Evolutionary conservation across 208 protist genomes (phyloP).

Genomic region (Spongospora subterranea): DNA sequence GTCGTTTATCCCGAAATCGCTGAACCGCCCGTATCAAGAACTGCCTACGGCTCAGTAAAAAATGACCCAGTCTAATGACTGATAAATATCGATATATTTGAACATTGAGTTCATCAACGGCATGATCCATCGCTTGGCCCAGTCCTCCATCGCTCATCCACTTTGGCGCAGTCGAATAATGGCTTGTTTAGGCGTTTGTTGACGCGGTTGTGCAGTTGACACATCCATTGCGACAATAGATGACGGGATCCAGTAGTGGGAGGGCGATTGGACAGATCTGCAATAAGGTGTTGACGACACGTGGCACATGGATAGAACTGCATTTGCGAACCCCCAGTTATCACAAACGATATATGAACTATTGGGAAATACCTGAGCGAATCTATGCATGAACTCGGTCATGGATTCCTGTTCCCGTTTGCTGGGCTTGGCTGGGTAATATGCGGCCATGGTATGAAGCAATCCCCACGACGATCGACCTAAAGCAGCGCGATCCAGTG

Average conservation of each 20-base stretch:
- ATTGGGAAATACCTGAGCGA: constrained; percentile 49
- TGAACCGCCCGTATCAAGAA: too few relatives aligned
- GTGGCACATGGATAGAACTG: constrained; percentile 67
- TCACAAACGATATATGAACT: not conserved
- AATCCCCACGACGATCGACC: constrained; percentile 66
- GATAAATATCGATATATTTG: too few relatives aligned
- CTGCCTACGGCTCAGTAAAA: too few relatives aligned
- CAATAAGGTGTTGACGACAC: constrained; percentile 63
- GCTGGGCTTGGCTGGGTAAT: constrained; percentile 65
- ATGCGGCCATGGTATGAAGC: constrained; percentile 67
- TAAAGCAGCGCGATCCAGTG: constrained; percentile 43
- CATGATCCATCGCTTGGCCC: constrained; percentile 29
- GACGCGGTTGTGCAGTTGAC: constrained; percentile 66
- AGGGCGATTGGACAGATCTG: constrained; percentile 40
- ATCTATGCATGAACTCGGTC: constrained; percentile 59
- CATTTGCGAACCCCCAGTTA: not conserved
- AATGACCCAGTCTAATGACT: too few relatives aligned
- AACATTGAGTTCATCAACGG: too few relatives aligned
- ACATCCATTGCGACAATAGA: constrained; percentile 67
- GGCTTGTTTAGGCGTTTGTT: constrained; percentile 70
- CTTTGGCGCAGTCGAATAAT: constrained; percentile 58
- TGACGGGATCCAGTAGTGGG: constrained; percentile 58
- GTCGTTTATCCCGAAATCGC: not conserved
- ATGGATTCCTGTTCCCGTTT: constrained; percentile 59
- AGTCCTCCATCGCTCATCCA: constrained; percentile 53